Conservation (phyloP, 495 filamentous ascomycete species). For the Neurospora tetraspora region DNA sequence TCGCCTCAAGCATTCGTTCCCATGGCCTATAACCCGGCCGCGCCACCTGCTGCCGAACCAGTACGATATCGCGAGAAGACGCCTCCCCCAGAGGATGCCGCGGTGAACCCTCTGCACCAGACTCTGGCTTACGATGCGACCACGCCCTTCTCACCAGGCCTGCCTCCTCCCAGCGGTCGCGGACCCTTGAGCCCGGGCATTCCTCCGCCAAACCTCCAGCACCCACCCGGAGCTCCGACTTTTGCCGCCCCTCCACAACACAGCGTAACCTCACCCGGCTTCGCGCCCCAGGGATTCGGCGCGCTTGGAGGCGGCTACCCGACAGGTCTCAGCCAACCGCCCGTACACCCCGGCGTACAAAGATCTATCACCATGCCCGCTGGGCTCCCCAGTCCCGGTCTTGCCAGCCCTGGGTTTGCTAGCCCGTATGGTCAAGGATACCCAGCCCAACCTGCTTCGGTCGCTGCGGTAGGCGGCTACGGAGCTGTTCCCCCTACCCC, state of each 20-base stretch:
- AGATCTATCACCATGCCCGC: slow-evolving; percentile 35
- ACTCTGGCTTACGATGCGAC: slow-evolving; percentile 56
- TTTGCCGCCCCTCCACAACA: slow-evolving; percentile 31
- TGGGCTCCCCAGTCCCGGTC: slow-evolving; percentile 14
- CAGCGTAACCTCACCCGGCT: slow-evolving; percentile 29
- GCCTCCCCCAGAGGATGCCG: slow-evolving; percentile 63
- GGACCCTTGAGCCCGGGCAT: slow-evolving; percentile 26
- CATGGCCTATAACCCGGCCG: slow-evolving; percentile 86
- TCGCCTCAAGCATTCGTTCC: slow-evolving; percentile 46
- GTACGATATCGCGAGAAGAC: slow-evolving; percentile 84
- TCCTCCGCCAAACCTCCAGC: slow-evolving; percentile 23
- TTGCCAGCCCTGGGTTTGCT: slow-evolving; percentile 16
- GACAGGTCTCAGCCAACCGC: slow-evolving; percentile 21
- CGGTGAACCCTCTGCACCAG: slow-evolving; percentile 59
- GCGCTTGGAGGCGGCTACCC: slow-evolving; percentile 28
- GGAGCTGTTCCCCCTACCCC: slow-evolving; percentile 26
- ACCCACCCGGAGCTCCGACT: slow-evolving; percentile 25
- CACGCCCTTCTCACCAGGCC: slow-evolving; percentile 36
- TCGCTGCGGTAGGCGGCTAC: slow-evolving; percentile 3
- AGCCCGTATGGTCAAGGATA: slow-evolving; percentile 33
- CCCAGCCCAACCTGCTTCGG: slow-evolving; percentile 12
- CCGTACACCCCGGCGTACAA: slow-evolving; percentile 26
- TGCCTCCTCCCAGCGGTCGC: slow-evolving; percentile 24
- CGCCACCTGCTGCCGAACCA: slow-evolving; percentile 73
- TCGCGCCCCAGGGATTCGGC: slow-evolving; percentile 28